Base-by-base conservation (phyloP, 441 rosid genomes). In the Erysimum cheiri region DNA sequence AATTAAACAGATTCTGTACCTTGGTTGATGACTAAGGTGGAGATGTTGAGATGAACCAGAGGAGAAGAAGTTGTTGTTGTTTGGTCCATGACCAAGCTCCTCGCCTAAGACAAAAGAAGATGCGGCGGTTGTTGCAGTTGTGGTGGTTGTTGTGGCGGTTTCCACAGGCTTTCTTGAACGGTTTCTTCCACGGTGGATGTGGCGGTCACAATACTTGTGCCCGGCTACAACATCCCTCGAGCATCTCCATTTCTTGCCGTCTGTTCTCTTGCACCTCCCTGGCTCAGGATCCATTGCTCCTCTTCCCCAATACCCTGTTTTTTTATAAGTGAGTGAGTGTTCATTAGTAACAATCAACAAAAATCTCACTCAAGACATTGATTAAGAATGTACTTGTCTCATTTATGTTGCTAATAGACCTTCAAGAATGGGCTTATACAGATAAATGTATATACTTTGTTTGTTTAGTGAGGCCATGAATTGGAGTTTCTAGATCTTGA, bases 131-230 rank as follows among this genome's bases (percentile, higher is more conserved):
- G 19, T 14, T 26, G 32, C 22, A 2, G 48, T 36, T 0, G 22
- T 15, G 47, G 22, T 32, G 6, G 69, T 5, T 5, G 62, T 78
- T 7, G 41, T 67, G 55, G 73, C 72, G 85, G 92, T 84, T 88
- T 88, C 93, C 93, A 88, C 93, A 83, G 84, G 93, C 90, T 88
- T 88, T 88, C 93, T 88, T 88, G 93, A 88, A 88, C 93, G 93
- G 90, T 85, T 85, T 48, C 93, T 80, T 60, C 93, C 93, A 37
- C 90, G 93, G 81, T 88, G 88, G 82, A 88, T 82, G 81, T 88
- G 93, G 77, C 93, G 87, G 83, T 88, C 90, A 29, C 93, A 88
- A 71, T 88, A 88, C 82, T 88, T 85, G 56, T 90, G 89, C 65
- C 88, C 90, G 0, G 82, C 80, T 74, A 84, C 82, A 47, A 86